Evolutionary conservation across 1,284 basidiomycete species (phyloP).

Genomic region (Limonomyces culmigenus): DNA sequence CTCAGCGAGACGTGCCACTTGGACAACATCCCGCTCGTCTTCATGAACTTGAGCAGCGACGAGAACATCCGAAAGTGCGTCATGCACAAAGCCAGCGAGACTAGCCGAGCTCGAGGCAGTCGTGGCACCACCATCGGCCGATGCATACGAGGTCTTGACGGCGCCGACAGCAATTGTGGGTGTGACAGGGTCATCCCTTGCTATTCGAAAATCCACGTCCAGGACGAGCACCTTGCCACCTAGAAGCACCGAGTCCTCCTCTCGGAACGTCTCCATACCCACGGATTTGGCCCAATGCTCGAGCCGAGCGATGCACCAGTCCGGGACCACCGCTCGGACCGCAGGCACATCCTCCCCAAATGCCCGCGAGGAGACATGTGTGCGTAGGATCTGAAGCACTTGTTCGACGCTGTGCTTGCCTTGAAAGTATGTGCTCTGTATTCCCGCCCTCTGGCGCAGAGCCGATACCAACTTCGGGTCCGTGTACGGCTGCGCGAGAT

Average conservation of each 20-base stretch:
- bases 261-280: slow-evolving; percentile 60
- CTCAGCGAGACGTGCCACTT: slow-evolving; percentile 28
- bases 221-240: slow-evolving; percentile 64
- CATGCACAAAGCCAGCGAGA: slow-evolving; percentile 42
- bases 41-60: slow-evolving; percentile 42
- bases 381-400: no score
- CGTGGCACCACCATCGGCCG: slow-evolving; percentile 26
- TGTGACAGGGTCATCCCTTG: slow-evolving; percentile 19
- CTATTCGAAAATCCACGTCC: slow-evolving; percentile 45
- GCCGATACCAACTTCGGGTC: no score
- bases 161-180: slow-evolving; percentile 26
- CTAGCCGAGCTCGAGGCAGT: slow-evolving; percentile 26
- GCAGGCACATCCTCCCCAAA: slow-evolving; percentile 41
- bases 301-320: slow-evolving; percentile 40
- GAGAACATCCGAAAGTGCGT: slow-evolving; percentile 35
- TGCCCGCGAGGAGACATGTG: no score
- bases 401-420: no score
- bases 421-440: no score
- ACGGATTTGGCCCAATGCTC: slow-evolving; percentile 39
- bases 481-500: no score
- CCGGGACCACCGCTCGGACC: slow-evolving; percentile 22
- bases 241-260: slow-evolving; percentile 38
- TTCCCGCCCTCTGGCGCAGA: no score
- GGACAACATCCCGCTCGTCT: slow-evolving; percentile 27
- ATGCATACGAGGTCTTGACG: slow-evolving; percentile 59